These are phyloP conservation scores for Exobasidium cylindrosporum DNA, from an alignment of 1,284 basidiomycete species.

Conservation along the genomic window DNA sequence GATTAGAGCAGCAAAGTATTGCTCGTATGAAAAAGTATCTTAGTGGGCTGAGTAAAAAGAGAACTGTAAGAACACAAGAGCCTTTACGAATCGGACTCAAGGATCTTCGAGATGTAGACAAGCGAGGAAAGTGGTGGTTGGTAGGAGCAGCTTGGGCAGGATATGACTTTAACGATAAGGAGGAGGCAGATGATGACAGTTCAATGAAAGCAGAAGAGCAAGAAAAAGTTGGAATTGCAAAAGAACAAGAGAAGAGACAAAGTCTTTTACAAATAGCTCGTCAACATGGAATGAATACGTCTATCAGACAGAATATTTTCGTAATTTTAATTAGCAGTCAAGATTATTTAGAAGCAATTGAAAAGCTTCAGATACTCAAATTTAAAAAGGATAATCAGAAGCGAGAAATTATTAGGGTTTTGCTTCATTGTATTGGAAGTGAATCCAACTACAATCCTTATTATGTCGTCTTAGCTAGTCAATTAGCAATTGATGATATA, in stretches of 20 bases:
- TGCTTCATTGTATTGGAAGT: slow-evolving; percentile 81
- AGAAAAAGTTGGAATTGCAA: slow-evolving; percentile 67
- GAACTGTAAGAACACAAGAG: slow-evolving; percentile 36
- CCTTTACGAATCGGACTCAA: slow-evolving; percentile 58
- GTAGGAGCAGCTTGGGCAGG: slow-evolving; percentile 95
- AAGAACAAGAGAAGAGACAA: slow-evolving; percentile 21
- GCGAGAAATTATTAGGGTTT: slow-evolving; percentile 85
- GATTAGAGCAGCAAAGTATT: slow-evolving; percentile 21
- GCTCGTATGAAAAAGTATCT: slow-evolving; percentile 46
- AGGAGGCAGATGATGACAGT: slow-evolving; percentile 62
- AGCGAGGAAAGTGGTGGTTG: slow-evolving; percentile 96
- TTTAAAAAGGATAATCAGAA: slow-evolving; percentile 80
- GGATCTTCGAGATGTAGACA: slow-evolving; percentile 81
- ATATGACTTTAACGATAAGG: slow-evolving; percentile 57
- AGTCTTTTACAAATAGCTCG: slow-evolving; percentile 74
- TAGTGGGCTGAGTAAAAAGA: slow-evolving; percentile 33
- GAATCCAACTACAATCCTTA: slow-evolving; percentile 93
- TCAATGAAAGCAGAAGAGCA: slow-evolving; percentile 55
- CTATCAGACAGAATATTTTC: slow-evolving; percentile 85
- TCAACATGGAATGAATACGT: slow-evolving; percentile 98
- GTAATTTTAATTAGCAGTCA: slow-evolving; percentile 84
- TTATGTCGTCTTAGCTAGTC: slow-evolving; percentile 74
- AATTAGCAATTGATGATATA: slow-evolving; percentile 55
- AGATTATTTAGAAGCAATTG: slow-evolving; percentile 89
- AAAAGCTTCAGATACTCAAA: slow-evolving; percentile 75